Evolutionary conservation across 2,329 filamentous ascomycete species (phyloP), one percentile per base, ranked within the genome.

Genomic region (Blastomyces gilchristii): DNA sequence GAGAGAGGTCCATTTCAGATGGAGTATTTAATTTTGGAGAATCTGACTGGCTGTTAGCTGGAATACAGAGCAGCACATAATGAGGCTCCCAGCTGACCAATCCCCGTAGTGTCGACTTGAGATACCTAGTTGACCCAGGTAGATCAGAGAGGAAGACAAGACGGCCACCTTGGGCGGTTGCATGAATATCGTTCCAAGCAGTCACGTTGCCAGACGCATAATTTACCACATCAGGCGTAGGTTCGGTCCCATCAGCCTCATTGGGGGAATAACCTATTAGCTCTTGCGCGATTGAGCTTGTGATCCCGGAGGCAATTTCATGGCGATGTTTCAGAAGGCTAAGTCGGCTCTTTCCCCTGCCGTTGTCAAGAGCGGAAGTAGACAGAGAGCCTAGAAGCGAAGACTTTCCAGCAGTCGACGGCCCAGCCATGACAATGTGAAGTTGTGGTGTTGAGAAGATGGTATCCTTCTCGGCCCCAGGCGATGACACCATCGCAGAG

Each of bases 81-180:
- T 97, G 91, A 9, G 94, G 94, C 47, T 90, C 89, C 92, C 94
- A 97, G 56, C 92, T 94, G 66, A 99, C 83, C n/a, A 99, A 80
- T 0, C 92, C 91, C 64, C 93, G 85, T 61, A 97, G 80, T 2
- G 91, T 93, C 6, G 93, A 97, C 63, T 94, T 87, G 58, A 91
- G 85, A 74, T 94, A 99, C 54, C 91, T 86, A 47, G 92, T 88
- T 67, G 96, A 90, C 0, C 94, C 94, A 18, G 93, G 93, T 56
- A 93, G 95, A 75, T 99, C 94, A 0, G 91, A 90, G 7, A 97
- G 80, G 68, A 97, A 92, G 5, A 94, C 90, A 3, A 99, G 77
- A 25, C 92, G 86, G 1, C 87, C 90, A 2, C 87, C 77, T 65
- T 87, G 85, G 0, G 90, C 85, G 58, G 86, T 84, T 47, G 89